Percentiles rank a stretch among this genome's conserved stretches.
Evolutionary conservation across 352 stramenopile species (phyloP).

Genomic region (Plasmopara halstedii): DNA sequence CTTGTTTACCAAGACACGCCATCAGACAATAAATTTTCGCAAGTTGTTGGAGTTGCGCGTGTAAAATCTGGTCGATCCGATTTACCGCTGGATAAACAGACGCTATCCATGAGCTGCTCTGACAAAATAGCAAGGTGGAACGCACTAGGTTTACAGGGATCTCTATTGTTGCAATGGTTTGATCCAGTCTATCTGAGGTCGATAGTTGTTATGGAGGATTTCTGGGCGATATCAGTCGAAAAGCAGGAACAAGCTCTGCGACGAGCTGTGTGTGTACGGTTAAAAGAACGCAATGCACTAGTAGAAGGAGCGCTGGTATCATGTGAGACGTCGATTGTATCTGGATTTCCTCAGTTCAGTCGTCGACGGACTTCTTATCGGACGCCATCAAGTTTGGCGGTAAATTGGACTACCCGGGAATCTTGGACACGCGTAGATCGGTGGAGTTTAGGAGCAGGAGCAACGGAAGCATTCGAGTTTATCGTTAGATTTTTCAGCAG

Average conservation of each 20-base stretch:
- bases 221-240: slow-evolving; percentile 18
- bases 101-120: slow-evolving; percentile 89
- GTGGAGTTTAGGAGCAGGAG: neutral
- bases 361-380: slow-evolving; percentile 7
- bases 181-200: slow-evolving; percentile 44
- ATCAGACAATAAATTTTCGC: slow-evolving; percentile 47
- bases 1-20: neutral
- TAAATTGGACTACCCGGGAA: slow-evolving; percentile 51
- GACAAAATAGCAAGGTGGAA: slow-evolving; percentile 91
- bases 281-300: slow-evolving; percentile 15
- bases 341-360: slow-evolving; percentile 12
- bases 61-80: slow-evolving; percentile 91
- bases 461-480: slow-evolving; percentile 4
- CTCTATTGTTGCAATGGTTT: slow-evolving; percentile 55
- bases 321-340: slow-evolving; percentile 18
- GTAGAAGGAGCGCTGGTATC: neutral
- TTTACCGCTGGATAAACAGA: slow-evolving; percentile 76
- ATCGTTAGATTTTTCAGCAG: slow-evolving; percentile 29
- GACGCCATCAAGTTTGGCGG: slow-evolving; percentile 34
- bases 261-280: slow-evolving; percentile 33
- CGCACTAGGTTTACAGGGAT: slow-evolving; percentile 74
- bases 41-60: slow-evolving; percentile 69
- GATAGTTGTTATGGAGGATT: slow-evolving; percentile 42
- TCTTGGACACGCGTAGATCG: slow-evolving; percentile 20
- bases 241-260: slow-evolving; percentile 41